phyloP scores from a whole-genome alignment of 176 grass and related monocot species.

The Oryza rufipogon region DNA sequence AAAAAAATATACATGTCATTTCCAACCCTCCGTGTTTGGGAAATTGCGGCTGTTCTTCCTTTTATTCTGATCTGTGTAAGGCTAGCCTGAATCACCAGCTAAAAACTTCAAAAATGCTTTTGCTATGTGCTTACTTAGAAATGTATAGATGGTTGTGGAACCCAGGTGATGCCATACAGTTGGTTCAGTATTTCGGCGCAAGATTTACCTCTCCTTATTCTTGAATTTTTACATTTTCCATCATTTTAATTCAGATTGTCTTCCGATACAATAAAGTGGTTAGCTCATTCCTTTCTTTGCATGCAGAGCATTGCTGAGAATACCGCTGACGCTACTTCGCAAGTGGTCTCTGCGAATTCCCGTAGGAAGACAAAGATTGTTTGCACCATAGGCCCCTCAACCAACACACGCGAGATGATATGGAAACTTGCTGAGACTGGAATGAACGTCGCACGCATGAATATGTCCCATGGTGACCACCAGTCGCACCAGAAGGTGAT shows the following conservation, averaged over 20 bases:
- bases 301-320: slow-evolving; percentile 46
- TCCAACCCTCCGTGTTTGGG: neutral
- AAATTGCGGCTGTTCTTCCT: neutral
- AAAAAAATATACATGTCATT: neutral
- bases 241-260: neutral
- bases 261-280: neutral
- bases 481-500: slow-evolving; percentile 92
- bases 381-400: slow-evolving; percentile 94
- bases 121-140: neutral
- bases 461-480: slow-evolving; percentile 99
- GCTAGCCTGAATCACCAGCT: neutral
- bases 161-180: neutral
- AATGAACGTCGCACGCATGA: slow-evolving; percentile 90
- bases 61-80: neutral
- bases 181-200: neutral
- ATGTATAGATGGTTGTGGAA: neutral
- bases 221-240: neutral
- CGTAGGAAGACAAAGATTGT: slow-evolving; percentile 94
- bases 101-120: neutral
- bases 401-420: slow-evolving; percentile 87
- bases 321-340: slow-evolving; percentile 41
- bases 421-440: slow-evolving; percentile 94
- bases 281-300: slow-evolving; percentile 11
- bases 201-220: neutral
- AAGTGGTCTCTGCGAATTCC: slow-evolving; percentile 24